Evolutionary conservation across 2,329 filamentous ascomycete species (phyloP).

Genomic region (Pyrenophora seminiperda): DNA sequence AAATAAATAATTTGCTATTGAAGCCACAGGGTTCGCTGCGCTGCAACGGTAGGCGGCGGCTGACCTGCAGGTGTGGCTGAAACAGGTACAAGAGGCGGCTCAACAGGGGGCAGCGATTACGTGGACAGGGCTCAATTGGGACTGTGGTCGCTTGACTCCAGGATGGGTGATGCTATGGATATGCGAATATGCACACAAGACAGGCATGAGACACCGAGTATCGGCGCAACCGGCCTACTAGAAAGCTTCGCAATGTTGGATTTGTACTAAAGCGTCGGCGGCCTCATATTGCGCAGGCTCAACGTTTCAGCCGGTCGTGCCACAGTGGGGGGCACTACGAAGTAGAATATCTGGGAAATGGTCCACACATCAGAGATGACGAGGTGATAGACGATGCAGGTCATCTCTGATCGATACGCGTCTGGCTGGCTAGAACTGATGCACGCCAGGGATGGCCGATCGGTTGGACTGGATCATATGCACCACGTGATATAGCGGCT

Average conservation of each 20-base stretch:
- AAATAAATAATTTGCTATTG: neutral
- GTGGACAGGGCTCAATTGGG: constrained; percentile 10
- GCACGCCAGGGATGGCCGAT: constrained; percentile 18
- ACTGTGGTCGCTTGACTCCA: constrained; percentile 2
- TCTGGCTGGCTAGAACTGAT: constrained; percentile 32
- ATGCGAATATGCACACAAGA: neutral
- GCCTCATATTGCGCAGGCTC: neutral
- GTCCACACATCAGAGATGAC: neutral
- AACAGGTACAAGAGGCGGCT: constrained; percentile 8
- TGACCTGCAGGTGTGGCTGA: constrained; percentile 8
- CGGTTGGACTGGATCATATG: constrained; percentile 1
- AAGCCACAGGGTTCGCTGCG: constrained; percentile 10
- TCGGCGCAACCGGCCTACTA: neutral
- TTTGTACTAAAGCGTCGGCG: neutral
- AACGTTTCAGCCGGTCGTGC: constrained; percentile 2
- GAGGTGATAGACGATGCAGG: neutral
- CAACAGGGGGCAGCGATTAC: constrained; percentile 17
- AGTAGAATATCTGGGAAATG: no score
- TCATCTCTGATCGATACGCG: constrained; percentile 16
- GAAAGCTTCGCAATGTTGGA: neutral
- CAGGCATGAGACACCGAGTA: neutral
- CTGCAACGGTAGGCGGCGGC: constrained; percentile 10
- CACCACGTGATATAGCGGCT: no score
- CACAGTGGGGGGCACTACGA: neutral
- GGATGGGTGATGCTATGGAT: constrained; percentile 6